Base-by-base conservation (phyloP, 148 eudicot species). In the Salicornia ramosissima region DNA sequence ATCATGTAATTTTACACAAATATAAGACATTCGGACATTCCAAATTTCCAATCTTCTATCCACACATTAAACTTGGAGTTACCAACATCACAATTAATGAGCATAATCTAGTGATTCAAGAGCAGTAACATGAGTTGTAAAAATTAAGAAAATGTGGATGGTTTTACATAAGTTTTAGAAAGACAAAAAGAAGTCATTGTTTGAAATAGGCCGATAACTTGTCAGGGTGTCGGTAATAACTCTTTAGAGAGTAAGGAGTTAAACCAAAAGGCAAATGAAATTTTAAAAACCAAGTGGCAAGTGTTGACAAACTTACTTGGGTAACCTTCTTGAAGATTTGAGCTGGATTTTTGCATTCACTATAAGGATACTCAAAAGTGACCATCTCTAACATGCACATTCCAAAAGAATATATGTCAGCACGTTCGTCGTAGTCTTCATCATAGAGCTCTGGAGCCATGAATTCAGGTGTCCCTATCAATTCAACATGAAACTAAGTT, bases 381-480 rank as follows among this genome's bases (percentile, higher is more conserved):
- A 89, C 85, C 88, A 92, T 82, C 80, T 92, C 98, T 74, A 90
- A 79, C 81, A 92, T 82, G 84, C 96, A 92, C 97, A 92, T 87
- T 45, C 96, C 97, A 61, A 92, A 92, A 29, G 97, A 84, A 81
- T 92, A 92, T 77, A 92, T 75, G 73, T 92, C 97, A 15, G 85
- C 93, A 43, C 89, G 85, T 80, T 89, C 97, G 62, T 89, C 83
- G 65, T 92, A 92, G 52, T 92, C 80, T 80, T 89, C 97, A 72
- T 92, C 96, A 52, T 90, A 92, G 0, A 89, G 85, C 84, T 92
- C 97, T 13, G 97, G 97, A 54, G 97, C 97, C 97, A 92, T 89
- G 72, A 92, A 92, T 74, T 92, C 97, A 45, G 96, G 95, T 54
- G 92, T 90, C 51, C 97, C 95, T 86, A 68, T 16, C 25, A 71